phyloP scores from a whole-genome alignment of 176 grass and related monocot genomes.

The Melocanna baccifera region DNA sequence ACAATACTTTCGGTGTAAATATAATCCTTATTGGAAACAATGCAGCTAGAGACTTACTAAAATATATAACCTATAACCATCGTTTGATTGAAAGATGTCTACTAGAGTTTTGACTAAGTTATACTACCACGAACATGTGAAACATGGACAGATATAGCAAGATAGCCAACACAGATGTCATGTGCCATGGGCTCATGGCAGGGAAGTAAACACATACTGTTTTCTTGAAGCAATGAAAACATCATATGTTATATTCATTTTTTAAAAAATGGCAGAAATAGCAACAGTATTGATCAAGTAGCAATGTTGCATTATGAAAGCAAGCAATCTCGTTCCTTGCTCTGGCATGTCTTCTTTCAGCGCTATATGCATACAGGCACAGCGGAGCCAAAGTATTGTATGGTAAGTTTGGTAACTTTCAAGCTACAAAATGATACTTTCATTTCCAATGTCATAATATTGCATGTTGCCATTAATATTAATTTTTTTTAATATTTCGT shows the following conservation, averaged over 20 bases:
- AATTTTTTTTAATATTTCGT: neutral
- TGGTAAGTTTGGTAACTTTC: neutral
- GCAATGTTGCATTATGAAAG: neutral
- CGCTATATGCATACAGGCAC: neutral
- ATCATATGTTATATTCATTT: neutral
- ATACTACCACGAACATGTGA: neutral
- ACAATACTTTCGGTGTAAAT: neutral
- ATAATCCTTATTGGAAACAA: neutral
- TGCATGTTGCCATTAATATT: neutral
- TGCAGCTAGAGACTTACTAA: neutral
- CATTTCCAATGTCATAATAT: neutral
- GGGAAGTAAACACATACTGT: neutral
- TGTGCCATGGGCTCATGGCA: neutral
- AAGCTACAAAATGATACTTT: neutral
- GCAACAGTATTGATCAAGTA: neutral
- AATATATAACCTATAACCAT: neutral
- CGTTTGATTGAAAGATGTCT: neutral
- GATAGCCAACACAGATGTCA: slow-evolving; percentile 9
- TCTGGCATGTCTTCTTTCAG: neutral
- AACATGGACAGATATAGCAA: neutral
- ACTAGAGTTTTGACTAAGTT: neutral
- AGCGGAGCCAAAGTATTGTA: neutral
- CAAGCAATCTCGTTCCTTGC: neutral
- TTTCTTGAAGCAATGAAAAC: neutral
- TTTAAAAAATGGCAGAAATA: neutral